Evolutionary conservation across 129 eudicot species (phyloP), one percentile per base, ranked within the genome.

Genomic region (Gnaphalium uliginosum): DNA sequence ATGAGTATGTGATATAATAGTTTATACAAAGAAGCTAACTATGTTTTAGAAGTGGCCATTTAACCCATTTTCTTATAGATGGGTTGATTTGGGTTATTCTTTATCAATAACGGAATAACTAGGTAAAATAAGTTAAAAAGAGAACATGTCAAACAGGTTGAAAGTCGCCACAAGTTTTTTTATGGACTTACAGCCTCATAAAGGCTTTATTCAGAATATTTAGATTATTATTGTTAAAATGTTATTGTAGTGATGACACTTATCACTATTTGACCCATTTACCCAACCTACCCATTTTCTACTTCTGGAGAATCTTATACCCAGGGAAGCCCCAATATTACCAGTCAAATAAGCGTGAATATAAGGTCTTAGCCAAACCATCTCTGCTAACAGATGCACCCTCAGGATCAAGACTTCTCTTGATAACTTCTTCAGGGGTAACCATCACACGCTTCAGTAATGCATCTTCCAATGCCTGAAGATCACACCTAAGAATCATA

Each of bases 401-500:
- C 70, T 68, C 81, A 61, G 98, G 97, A 81, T 90, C 91, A 76
- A 94, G 96, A 83, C 97, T 94, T 89, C 98, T 93, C 76, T 93
- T 90, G 57, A 93, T 93, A 78, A 93, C 97, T 88, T 93, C 98
- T 87, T 93, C 98, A 23, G 98, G 98, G 69, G 97, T 90, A 39
- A 93, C 90, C 97, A 93, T 93, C 70, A 93, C 92, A 79, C 98
- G 97, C 61, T 88, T 94, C 76, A 89, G 54, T 46, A 94, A 78
- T 21, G 98, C 98, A 90, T 90, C 93, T 85, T 94, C 93, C 83
- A 94, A 71, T 78, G 84, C 91, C 61, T 29, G 70, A 80, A 27
- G 87, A 83, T 94, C 98, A 85, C 98, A 94, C 96, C 98, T 94
- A 71, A 72, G 53, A 72, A 53, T 11, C 67, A 56, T 37, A 66